Evolutionary conservation across 2,329 filamentous ascomycete species (phyloP), one percentile per base, ranked within the genome.

Genomic region (Apiospora koreana): DNA sequence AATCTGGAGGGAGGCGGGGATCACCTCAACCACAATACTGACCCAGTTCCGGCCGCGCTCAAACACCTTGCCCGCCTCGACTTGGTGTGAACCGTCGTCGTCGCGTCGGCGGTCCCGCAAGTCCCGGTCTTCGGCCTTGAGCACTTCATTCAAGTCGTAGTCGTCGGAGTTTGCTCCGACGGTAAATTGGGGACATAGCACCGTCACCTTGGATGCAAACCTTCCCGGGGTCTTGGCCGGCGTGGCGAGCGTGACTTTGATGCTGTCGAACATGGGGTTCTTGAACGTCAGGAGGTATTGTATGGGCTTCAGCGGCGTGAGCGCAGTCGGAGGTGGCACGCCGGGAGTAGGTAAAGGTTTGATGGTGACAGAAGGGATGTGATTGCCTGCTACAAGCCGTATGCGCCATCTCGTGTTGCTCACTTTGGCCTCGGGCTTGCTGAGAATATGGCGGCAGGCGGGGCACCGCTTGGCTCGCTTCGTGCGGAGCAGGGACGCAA

Each of bases 51-150:
- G 87, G 0, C 95, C 95, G 69, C 92, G 89, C 73, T 98, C 95
- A 93, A 94, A 99, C n/a, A 98, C 91, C 82, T 98, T 98, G 68
- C 95, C 96, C 0, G 93, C 93, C 80, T 97, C 94, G 21, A 93
- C 89, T 77, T 89, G 90, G 66, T 89, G 87, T 67, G 78, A 58
- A 78, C 83, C 76, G 73, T 77, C 78, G 76, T 82, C 75, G 31
- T 80, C 81, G 18, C 77, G 78, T 74, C 78, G 80, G 79, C 79
- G 79, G 78, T 81, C 74, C 77, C 73, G 78, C 28, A 28, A 41
- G 41, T 84, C 81, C 65, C 77, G 74, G 28, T 79, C 79, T 67
- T 79, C 79, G 72, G 87, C 89, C 78, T 91, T 90, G 14, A 98
- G 86, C 0, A 95, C 95, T 78, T 98, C 96, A 76, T 98, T 95